Evolutionary conservation across 305 asterid species (phyloP).

Genomic region (Solanum hybrid): DNA sequence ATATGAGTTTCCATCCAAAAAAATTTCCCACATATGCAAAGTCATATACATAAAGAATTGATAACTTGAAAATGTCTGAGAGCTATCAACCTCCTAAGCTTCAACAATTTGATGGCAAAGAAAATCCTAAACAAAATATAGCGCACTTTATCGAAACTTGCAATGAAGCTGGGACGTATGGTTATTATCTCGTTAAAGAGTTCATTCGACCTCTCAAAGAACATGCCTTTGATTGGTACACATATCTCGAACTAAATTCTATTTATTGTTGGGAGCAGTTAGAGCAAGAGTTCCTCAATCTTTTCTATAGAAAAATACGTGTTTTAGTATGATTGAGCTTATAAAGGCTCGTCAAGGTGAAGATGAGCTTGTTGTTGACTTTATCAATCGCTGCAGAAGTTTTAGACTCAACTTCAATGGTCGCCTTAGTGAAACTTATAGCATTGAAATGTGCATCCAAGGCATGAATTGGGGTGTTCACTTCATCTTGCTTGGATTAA

Average conservation of each 20-base stretch:
- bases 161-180: not conserved
- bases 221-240: not conserved
- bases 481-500: not conserved
- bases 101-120: not conserved
- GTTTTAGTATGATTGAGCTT: no score
- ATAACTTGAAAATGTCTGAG: not conserved
- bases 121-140: no score
- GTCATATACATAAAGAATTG: not conserved
- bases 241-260: not conserved
- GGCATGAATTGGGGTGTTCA: not conserved
- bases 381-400: not conserved
- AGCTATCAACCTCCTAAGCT: not conserved
- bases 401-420: not conserved
- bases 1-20: not conserved
- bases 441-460: not conserved
- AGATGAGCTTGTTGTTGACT: not conserved
- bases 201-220: not conserved
- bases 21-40: not conserved
- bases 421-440: not conserved
- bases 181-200: not conserved
- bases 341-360: not conserved
- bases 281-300: no score
- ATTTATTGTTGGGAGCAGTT: not conserved
- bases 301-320: not conserved
- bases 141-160: not conserved